Conservation (phyloP, 306 rosid genomes). For the Cicer chorassanicum region DNA sequence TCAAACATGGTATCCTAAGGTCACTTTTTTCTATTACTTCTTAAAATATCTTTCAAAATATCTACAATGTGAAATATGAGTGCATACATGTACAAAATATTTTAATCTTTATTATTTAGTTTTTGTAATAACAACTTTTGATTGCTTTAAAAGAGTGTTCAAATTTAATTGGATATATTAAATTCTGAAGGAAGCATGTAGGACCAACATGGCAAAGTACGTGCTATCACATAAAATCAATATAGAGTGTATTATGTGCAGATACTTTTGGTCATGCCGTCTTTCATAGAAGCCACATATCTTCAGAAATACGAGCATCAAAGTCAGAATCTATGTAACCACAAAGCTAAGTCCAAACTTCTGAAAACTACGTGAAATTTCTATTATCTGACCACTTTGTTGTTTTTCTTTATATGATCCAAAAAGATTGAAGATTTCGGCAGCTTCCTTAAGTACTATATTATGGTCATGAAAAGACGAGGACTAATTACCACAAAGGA, state of each 20-base stretch:
- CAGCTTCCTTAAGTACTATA: slow-evolving; percentile 45
- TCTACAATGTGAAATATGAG: too few relatives aligned
- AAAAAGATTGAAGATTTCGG: slow-evolving; percentile 35
- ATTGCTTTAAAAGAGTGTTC: too few relatives aligned
- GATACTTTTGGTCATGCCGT: slow-evolving; percentile 25
- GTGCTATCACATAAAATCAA: neutral
- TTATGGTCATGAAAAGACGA: neutral
- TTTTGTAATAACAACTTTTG: too few relatives aligned
- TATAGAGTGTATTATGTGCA: neutral
- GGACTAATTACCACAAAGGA: neutral
- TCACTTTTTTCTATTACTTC: too few relatives aligned
- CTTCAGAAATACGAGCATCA: slow-evolving; percentile 30
- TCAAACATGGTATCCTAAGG: too few relatives aligned
- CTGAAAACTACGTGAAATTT: slow-evolving; percentile 53
- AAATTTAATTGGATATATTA: neutral
- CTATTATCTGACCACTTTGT: slow-evolving; percentile 37
- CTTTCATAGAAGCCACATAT: slow-evolving; percentile 47
- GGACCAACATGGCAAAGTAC: slow-evolving; percentile 13
- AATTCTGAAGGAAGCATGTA: neutral
- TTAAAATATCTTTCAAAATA: too few relatives aligned
- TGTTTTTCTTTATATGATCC: slow-evolving; percentile 37
- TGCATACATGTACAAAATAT: too few relatives aligned
- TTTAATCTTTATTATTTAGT: too few relatives aligned
- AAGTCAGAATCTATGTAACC: slow-evolving; percentile 34
- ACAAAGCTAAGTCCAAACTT: slow-evolving; percentile 48